Evolutionary conservation across 768 basidiomycete genomes (phyloP), one percentile per base, ranked within the genome.

Genomic region (Naganishia vaughanmartiniae): DNA sequence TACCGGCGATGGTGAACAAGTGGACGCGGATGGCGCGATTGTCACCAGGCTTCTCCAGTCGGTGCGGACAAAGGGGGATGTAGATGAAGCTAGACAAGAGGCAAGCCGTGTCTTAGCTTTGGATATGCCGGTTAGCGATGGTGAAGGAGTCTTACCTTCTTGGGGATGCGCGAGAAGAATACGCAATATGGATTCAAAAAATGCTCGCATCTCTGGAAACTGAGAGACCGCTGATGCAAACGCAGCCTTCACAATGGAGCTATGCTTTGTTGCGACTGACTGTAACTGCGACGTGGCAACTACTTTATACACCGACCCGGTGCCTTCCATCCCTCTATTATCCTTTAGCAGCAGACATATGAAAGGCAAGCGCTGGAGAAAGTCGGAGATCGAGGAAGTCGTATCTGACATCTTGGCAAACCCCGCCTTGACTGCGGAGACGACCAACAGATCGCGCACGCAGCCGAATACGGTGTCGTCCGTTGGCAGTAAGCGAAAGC

Each of bases 21-120:
- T 26, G 7, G 36, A 15, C 2, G 24, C 1, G 15, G n/a, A 11
- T 45, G 60, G 39, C 26, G n/a, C 39, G 12, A 26, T 14, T 2
- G 60, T 11, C 11, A 63, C n/a, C 39, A 63, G 24, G 42, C 60
- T 63, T 21, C 60, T 42, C 60, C 60, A 63, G 39, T 63, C 60
- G 6, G 36, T 63, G 10, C 26, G 46, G n/a, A 34, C 34, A 15
- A 58, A 39, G 57, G 31, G 19, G 34, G 33, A 31, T 19, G 15
- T 15, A 31, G 54, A 26, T 34, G 54, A 30, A 34, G 28, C 54
- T 34, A 34, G 54, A 55, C 31, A 55, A 17, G 3, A 55, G 6
- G 28, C 30, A 33, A 34, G 4, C 24, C 30, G 26, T 28, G 15
- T 34, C 21, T 55, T 55, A 30, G 28, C 54, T 34, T 5, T 30